A percentile compares a stretch with the other conserved stretches of the same genome.
Conservation (phyloP, 2,329 filamentous ascomycete genomes). For the Calonectria leucothoes region DNA sequence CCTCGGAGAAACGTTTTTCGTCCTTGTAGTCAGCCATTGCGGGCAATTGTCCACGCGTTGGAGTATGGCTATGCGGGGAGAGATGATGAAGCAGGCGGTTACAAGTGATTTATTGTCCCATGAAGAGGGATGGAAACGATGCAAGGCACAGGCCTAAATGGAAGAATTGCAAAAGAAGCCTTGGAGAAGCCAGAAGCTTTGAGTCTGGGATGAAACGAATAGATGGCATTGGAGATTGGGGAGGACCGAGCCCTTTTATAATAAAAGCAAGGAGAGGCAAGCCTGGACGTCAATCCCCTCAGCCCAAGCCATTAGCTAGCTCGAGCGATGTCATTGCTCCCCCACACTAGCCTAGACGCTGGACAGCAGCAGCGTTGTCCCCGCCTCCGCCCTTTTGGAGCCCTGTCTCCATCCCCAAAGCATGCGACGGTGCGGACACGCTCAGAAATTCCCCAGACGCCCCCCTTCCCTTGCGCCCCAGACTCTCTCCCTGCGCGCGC, state of each 20-base stretch:
- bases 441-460: constrained; percentile 19
- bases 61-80: not conserved
- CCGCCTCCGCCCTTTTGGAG: not conserved
- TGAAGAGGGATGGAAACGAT: not conserved
- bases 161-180: not conserved
- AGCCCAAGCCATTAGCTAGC: not conserved
- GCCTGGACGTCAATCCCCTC: not conserved
- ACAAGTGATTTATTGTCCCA: not conserved
- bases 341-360: not conserved
- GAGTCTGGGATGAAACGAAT: constrained; percentile 5
- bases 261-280: not conserved
- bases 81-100: not conserved
- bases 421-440: not conserved
- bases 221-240: not conserved
- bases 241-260: constrained; percentile 19
- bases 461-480: no score
- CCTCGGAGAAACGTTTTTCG: constrained; percentile 25
- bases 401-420: constrained; percentile 11
- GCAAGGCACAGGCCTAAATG: not conserved
- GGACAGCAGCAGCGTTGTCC: not conserved
- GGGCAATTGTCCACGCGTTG: not conserved
- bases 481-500: not conserved
- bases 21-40: constrained; percentile 21
- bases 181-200: not conserved
- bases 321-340: constrained; percentile 19